Evolutionary conservation across 2,329 filamentous ascomycete species (phyloP).

Genomic region (Aspergillus pseudoviridinutans): DNA sequence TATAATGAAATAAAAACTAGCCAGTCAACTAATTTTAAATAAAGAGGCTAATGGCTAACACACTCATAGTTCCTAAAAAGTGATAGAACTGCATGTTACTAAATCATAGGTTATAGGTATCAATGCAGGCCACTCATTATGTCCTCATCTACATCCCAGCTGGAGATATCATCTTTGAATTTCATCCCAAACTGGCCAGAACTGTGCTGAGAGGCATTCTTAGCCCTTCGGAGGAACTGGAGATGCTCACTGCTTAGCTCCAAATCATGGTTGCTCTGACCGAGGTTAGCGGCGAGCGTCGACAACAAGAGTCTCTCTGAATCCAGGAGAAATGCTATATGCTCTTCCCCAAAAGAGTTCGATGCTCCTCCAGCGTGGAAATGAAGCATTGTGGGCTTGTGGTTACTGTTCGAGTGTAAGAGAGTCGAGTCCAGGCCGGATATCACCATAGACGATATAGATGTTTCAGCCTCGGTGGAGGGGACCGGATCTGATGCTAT

Average conservation of each 20-base stretch:
- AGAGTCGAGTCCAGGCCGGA: constrained; percentile 50
- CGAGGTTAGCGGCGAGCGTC: constrained; percentile 48
- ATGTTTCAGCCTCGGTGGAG: constrained; percentile 28
- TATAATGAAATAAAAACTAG: neutral
- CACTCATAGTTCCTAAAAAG: neutral
- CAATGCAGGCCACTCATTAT: constrained; percentile 36
- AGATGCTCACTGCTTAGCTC: constrained; percentile 58
- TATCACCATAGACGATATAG: constrained; percentile 46
- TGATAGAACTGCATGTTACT: neutral
- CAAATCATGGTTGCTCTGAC: constrained; percentile 53
- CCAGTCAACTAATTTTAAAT: neutral
- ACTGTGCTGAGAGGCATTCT: constrained; percentile 30
- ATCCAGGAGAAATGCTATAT: constrained; percentile 42
- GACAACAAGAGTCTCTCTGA: constrained; percentile 50
- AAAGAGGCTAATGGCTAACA: neutral
- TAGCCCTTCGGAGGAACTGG: constrained; percentile 48
- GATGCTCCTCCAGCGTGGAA: constrained; percentile 42
- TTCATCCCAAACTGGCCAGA: constrained; percentile 14
- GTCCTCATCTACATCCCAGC: constrained; percentile 36
- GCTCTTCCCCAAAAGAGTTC: constrained; percentile 33
- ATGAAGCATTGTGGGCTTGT: constrained; percentile 48
- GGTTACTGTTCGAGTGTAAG: constrained; percentile 37
- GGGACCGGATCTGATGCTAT: constrained; percentile 25
- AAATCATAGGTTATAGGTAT: neutral
- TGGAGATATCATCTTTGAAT: constrained; percentile 12